A percentile compares a stretch with the other conserved stretches of the same genome.
Evolutionary conservation across 495 filamentous ascomycete genomes (phyloP).

Genomic region (Tuber microsphaerosporum): DNA sequence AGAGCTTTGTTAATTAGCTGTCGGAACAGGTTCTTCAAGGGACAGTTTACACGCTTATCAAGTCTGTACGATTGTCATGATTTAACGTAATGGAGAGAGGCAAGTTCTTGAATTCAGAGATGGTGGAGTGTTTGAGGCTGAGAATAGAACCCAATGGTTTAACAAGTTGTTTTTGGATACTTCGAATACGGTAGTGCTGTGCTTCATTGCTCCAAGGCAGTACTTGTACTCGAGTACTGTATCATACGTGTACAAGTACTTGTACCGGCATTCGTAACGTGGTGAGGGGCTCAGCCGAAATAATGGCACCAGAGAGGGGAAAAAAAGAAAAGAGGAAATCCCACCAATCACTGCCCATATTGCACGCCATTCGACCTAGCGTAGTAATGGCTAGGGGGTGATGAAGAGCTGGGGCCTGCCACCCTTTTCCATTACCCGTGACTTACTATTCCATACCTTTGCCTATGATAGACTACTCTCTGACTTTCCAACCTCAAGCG

Average conservation of each 20-base stretch:
- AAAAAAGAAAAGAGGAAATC: background rate
- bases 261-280: background rate
- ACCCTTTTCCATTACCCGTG: background rate
- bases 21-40: background rate
- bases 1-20: background rate
- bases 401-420: background rate
- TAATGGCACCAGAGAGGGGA: background rate
- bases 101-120: too few relatives aligned
- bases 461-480: background rate
- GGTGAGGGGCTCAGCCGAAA: background rate
- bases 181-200: background rate
- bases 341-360: background rate
- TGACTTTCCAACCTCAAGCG: background rate
- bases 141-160: background rate
- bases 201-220: too few relatives aligned
- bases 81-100: background rate
- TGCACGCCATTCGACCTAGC: background rate
- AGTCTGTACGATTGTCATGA: background rate
- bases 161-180: background rate
- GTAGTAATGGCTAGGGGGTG: background rate
- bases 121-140: background rate
- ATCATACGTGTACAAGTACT: too few relatives aligned
- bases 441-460: background rate
- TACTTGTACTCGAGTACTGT: too few relatives aligned
- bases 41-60: background rate